Conservation (phyloP, 1,284 basidiomycete genomes). For the Austroboletus rostrupii region DNA sequence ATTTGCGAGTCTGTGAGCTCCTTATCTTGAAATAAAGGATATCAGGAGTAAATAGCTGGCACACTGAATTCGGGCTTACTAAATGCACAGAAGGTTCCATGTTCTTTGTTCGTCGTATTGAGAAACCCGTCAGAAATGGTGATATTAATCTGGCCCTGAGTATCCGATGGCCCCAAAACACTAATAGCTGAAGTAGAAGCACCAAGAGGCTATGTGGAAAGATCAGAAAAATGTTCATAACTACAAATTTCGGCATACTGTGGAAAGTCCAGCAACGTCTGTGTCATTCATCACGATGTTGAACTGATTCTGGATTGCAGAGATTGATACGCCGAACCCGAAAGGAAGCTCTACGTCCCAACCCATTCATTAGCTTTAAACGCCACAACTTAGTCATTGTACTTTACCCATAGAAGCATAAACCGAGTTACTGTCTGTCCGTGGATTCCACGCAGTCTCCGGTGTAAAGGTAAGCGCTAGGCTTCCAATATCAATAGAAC, state of each 20-base stretch:
- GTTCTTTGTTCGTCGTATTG: slow-evolving; percentile 46
- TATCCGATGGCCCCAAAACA: slow-evolving; percentile 52
- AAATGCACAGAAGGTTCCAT: slow-evolving; percentile 53
- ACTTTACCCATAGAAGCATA: slow-evolving; percentile 53
- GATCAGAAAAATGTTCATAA: slow-evolving; percentile 10
- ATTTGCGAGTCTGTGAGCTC: slow-evolving; percentile 45
- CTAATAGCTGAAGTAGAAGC: slow-evolving; percentile 55
- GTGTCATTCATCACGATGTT: slow-evolving; percentile 53
- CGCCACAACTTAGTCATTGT: not conserved
- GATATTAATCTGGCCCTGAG: slow-evolving; percentile 65
- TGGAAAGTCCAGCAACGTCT: slow-evolving; percentile 52
- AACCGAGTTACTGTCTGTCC: slow-evolving; percentile 54
- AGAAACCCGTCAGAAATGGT: slow-evolving; percentile 57
- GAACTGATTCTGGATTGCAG: slow-evolving; percentile 64
- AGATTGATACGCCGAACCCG: slow-evolving; percentile 68
- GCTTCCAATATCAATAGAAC: slow-evolving; percentile 60
- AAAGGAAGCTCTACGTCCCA: slow-evolving; percentile 59
- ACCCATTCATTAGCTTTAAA: not conserved
- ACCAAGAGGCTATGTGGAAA: slow-evolving; percentile 45
- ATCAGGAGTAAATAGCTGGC: slow-evolving; percentile 1
- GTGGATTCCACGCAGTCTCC: slow-evolving; percentile 57
- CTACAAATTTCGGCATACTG: slow-evolving; percentile 35
- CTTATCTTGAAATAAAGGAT: slow-evolving; percentile 36
- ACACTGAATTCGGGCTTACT: slow-evolving; percentile 36
- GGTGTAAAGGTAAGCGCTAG: slow-evolving; percentile 58